Conservation (phyloP, 441 rosid genomes). For the Mallotus japonicus region DNA sequence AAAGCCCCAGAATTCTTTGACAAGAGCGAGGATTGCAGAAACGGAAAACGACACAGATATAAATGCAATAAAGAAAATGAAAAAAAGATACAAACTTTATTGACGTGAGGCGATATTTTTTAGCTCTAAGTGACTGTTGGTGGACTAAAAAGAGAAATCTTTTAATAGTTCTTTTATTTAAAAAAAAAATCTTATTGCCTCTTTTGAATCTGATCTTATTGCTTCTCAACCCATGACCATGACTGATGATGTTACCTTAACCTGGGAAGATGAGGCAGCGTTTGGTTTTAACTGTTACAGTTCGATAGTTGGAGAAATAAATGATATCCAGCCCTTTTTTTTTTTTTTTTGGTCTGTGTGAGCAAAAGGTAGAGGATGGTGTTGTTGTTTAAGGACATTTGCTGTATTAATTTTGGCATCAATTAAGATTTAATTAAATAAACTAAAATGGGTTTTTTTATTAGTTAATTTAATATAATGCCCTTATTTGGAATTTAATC, state of each 20-base stretch:
- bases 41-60: constrained; percentile 24
- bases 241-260: too few species aligned
- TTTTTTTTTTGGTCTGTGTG: not conserved
- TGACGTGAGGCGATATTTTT: not conserved
- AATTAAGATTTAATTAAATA: not conserved
- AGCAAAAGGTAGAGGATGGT: not conserved
- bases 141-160: not conserved
- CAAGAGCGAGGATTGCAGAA: constrained; percentile 12
- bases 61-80: not conserved
- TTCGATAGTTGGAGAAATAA: too few species aligned
- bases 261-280: too few species aligned
- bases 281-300: too few species aligned
- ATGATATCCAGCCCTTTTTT: too few species aligned
- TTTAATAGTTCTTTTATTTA: not conserved
- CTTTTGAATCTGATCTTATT: too few species aligned
- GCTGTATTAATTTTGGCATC: not conserved
- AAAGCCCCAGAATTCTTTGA: constrained; percentile 2
- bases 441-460: not conserved
- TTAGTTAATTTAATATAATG: not conserved
- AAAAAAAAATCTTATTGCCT: too few species aligned
- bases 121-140: not conserved
- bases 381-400: not conserved
- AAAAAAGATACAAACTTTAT: not conserved
- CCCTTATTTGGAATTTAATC: not conserved
- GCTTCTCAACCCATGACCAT: not conserved